Percentiles rank a stretch among this genome's conserved stretches.
These are phyloP conservation scores for Arxiozyma slooffiae DNA, from an alignment of 1,139 yeast genomes.

Conservation along the genomic window DNA sequence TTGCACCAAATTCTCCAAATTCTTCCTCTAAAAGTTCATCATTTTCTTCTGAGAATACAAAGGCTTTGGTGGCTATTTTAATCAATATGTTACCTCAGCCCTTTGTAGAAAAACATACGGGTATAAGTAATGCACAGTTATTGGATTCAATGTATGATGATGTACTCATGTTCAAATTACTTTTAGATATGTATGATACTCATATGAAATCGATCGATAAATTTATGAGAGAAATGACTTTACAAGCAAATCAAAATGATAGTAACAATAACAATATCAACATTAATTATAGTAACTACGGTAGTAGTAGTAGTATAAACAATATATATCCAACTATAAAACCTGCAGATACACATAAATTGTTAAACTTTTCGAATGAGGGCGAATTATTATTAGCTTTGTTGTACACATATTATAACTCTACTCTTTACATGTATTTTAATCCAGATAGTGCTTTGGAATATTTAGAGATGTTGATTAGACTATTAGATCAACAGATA, in stretches of 20 bases:
- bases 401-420: conserved; percentile 19
- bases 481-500: conserved; percentile 17
- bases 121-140: conserved; percentile 12
- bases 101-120: conserved; percentile 15
- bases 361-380: conserved; percentile 14
- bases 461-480: conserved; percentile 22
- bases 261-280: neutral
- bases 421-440: conserved; percentile 17
- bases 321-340: neutral
- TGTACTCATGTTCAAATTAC: conserved; percentile 17
- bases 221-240: conserved; percentile 13
- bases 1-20: neutral
- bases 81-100: conserved; percentile 22
- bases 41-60: conserved; percentile 4
- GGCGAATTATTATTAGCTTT: conserved; percentile 20
- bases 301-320: neutral
- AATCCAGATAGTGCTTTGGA: conserved; percentile 16
- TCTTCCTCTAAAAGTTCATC: neutral
- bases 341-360: conserved; percentile 2
- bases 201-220: conserved; percentile 14
- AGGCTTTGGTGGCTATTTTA: conserved; percentile 11
- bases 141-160: conserved; percentile 15
- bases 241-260: conserved; percentile 1
- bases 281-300: neutral
- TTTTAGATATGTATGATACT: conserved; percentile 16